Conservation (phyloP, 2,329 filamentous ascomycete genomes). For the Cucurbitaria berberidis region DNA sequence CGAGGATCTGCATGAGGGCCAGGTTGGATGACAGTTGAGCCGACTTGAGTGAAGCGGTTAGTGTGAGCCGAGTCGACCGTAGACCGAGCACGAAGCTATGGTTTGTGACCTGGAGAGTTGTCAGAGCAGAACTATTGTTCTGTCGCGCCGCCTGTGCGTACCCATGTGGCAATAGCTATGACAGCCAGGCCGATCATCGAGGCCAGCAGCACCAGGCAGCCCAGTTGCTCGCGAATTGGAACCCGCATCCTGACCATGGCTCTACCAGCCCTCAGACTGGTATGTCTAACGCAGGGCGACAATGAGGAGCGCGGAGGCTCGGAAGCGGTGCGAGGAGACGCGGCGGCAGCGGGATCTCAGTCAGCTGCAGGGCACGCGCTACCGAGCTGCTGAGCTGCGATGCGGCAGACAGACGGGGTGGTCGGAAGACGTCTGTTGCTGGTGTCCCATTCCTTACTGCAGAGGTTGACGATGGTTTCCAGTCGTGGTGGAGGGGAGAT, state of each 20-base stretch:
- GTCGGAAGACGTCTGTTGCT: constrained; percentile 14
- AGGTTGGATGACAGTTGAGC: constrained; percentile 80
- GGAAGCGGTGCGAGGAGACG: not conserved
- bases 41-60: constrained; percentile 87
- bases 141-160: constrained; percentile 23
- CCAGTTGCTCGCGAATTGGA: constrained; percentile 86
- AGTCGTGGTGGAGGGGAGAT: constrained; percentile 6
- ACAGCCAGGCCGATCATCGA: constrained; percentile 77
- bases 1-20: constrained; percentile 77
- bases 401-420: constrained; percentile 16
- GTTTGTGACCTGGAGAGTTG: constrained; percentile 59
- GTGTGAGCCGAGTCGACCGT: constrained; percentile 67
- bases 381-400: constrained; percentile 14
- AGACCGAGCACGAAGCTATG: constrained; percentile 66
- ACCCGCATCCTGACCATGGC: constrained; percentile 71
- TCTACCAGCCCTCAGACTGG: constrained; percentile 3
- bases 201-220: constrained; percentile 75
- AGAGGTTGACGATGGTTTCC: not conserved
- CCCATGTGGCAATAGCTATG: constrained; percentile 75
- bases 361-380: constrained; percentile 19
- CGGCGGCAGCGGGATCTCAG: constrained; percentile 13
- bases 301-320: constrained; percentile 11
- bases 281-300: not conserved
- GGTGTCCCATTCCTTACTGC: constrained; percentile 38
- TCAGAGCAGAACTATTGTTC: constrained; percentile 6